A percentile compares a stretch with the other conserved stretches of the same genome.
These are phyloP conservation scores for Ascochyta koolunga DNA, from an alignment of 2,329 filamentous ascomycete species.

Conservation along the genomic window DNA sequence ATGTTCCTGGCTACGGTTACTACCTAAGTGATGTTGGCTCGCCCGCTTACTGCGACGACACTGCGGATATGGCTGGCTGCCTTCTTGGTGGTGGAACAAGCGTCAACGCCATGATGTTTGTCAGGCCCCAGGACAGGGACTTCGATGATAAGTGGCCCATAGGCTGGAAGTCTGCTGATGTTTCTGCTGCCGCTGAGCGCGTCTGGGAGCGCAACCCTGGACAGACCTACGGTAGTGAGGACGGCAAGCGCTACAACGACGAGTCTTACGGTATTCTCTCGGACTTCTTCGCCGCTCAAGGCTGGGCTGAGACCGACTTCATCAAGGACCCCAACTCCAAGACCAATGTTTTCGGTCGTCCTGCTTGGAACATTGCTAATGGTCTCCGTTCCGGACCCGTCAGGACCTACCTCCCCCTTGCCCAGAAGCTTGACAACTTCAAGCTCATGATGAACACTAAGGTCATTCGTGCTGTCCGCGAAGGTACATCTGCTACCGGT, in stretches of 20 bases:
- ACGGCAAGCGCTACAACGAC: slow-evolving; percentile 69
- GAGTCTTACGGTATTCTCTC: slow-evolving; percentile 69
- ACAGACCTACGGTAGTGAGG: slow-evolving; percentile 67
- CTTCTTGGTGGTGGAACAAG: slow-evolving; percentile 70
- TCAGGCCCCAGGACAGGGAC: slow-evolving; percentile 54
- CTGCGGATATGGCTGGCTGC: slow-evolving; percentile 73
- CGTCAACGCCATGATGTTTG: slow-evolving; percentile 64
- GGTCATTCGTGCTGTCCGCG: slow-evolving; percentile 68
- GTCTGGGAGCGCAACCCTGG: slow-evolving; percentile 75
- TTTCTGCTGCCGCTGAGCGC: slow-evolving; percentile 64
- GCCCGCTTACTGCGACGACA: slow-evolving; percentile 62
- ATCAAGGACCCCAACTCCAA: slow-evolving; percentile 66
- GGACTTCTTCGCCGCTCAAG: slow-evolving; percentile 62
- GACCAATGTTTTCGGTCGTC: slow-evolving; percentile 64
- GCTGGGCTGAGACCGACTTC: slow-evolving; percentile 69
- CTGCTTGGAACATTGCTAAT: slow-evolving; percentile 68
- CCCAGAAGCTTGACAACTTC: slow-evolving; percentile 67
- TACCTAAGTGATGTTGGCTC: slow-evolving; percentile 39
- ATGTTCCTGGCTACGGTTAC: slow-evolving; percentile 46
- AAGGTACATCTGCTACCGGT: slow-evolving; percentile 66
- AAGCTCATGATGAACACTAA: slow-evolving; percentile 69
- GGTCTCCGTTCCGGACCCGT: slow-evolving; percentile 72
- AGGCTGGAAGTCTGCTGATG: slow-evolving; percentile 71
- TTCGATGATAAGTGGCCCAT: slow-evolving; percentile 75
- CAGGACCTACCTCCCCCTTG: slow-evolving; percentile 71